Base-by-base conservation (phyloP, 2,329 filamentous ascomycete species). In the Westerdykella ornata region DNA sequence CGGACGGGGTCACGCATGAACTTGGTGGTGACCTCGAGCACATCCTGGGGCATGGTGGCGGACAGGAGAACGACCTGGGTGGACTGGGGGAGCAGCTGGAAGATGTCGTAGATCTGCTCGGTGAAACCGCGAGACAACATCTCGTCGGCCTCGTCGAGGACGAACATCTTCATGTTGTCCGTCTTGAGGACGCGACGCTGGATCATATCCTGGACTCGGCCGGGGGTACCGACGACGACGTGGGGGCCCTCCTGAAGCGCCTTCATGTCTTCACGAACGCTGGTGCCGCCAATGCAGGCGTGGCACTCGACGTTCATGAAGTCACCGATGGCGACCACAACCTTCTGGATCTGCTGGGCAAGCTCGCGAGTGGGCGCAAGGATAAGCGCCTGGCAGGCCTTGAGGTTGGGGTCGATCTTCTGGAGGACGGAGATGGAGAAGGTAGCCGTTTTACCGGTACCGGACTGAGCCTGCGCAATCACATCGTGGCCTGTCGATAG, bases 101-200 rank as follows among this genome's bases (percentile, higher is more conserved):
- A 98, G 75, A 98, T 94, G 72, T 98, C 92, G 80, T 98, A 98
- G 76, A 98, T 98, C 78, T 98, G 92, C 78, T 98, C 92, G 63
- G 89, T 95, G 82, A 98, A 98, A 79, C 92, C 92, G 66, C 90
- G 90, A 68, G 88, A 94, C 76, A 98, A 82, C 86, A 98, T 96
- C 76, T 98, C 92, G 70, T 98, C 92, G 63, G 92, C 92, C 78
- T 98, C 92, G 68, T 98, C 92, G 60, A 98, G 87, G 62, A 98
- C 88, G 72, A 98, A 94, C 86, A 97, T 95, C 84, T 98, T 98
- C 82, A 98, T 96, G 72, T 80, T 77, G 70, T 95, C 89, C 66
- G 92, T 98, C 79, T 90, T 92, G 61, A 98, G 80, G 74, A 94
- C 86, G 60, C 90, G 88, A 57, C 92, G 89, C 75, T 95, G 88